A percentile compares a stretch with the other conserved stretches of the same genome.
Evolutionary conservation across 1,139 yeast genomes (phyloP).

Genomic region (Yamadazyma atmosphaerica): DNA sequence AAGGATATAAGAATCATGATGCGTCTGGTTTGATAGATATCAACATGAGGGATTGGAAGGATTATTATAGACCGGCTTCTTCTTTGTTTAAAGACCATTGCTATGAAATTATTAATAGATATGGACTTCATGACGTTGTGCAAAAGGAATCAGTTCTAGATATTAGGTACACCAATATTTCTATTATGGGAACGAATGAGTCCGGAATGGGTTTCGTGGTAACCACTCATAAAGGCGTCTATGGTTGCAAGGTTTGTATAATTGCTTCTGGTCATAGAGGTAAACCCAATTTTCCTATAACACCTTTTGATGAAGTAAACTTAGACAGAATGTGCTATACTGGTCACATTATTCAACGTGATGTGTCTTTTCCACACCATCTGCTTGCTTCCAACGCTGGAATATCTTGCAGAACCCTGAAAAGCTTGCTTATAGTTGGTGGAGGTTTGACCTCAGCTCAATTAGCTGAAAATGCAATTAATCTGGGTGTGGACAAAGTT

Average conservation of each 20-base stretch:
- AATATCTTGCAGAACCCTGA: too few relatives aligned
- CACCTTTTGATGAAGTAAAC: constrained; percentile 23
- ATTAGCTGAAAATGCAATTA: constrained; percentile 41
- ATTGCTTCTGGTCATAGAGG: constrained; percentile 47
- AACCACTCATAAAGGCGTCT: constrained; percentile 27
- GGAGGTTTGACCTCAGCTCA: constrained; percentile 54
- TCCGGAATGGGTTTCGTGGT: constrained; percentile 32
- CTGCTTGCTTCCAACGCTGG: too few relatives aligned
- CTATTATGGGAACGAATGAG: constrained; percentile 22
- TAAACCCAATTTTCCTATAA: constrained; percentile 33
- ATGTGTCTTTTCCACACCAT: constrained; percentile 27
- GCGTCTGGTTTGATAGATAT: constrained; percentile 37
- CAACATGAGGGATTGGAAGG: constrained; percentile 48
- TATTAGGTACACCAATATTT: constrained; percentile 30
- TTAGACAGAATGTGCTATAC: constrained; percentile 44
- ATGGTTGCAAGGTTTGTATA: constrained; percentile 38
- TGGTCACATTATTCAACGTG: constrained; percentile 35
- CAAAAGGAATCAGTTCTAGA: constrained; percentile 35
- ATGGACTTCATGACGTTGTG: constrained; percentile 29
- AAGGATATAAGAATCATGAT: constrained; percentile 21
- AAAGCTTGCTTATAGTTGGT: constrained; percentile 41
- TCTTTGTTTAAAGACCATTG: constrained; percentile 42
- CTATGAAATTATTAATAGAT: constrained; percentile 32
- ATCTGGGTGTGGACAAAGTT: constrained; percentile 30
- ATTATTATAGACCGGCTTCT: constrained; percentile 48